Conservation (phyloP, 306 rosid genomes). For the Datisca glomerata region DNA sequence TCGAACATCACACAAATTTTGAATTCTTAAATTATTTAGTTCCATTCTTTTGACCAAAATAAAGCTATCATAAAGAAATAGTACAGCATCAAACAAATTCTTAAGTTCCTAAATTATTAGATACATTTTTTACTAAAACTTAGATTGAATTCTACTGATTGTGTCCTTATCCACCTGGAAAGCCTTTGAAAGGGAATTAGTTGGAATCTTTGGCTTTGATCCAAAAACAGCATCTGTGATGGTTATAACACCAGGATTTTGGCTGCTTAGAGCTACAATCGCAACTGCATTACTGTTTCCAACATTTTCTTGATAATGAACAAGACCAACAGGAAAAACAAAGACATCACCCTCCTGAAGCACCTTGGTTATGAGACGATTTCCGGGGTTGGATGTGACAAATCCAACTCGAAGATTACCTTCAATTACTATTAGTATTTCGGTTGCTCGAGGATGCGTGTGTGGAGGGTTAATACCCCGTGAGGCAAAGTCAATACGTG, state of each 20-base stretch:
- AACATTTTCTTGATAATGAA: not conserved
- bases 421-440: conserved; percentile 17
- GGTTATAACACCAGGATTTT: too few species aligned
- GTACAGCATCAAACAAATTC: too few species aligned
- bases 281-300: too few species aligned
- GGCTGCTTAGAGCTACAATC: too few species aligned
- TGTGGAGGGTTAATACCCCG: conserved; percentile 22
- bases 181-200: not conserved
- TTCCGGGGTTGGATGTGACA: conserved; percentile 13
- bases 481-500: conserved; percentile 17
- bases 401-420: conserved; percentile 23
- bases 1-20: too few species aligned
- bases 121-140: too few species aligned
- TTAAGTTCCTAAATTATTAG: too few species aligned
- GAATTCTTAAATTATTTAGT: too few species aligned
- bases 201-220: not conserved
- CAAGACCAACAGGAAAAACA: not conserved
- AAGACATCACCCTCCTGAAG: conserved; percentile 27
- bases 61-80: too few species aligned
- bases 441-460: conserved; percentile 22
- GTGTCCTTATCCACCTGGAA: not conserved
- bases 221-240: not conserved
- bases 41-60: too few species aligned
- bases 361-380: conserved; percentile 10
- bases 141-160: not conserved